Base-by-base conservation (phyloP, 2,329 filamentous ascomycete species). In the Claviceps maximensis region DNA sequence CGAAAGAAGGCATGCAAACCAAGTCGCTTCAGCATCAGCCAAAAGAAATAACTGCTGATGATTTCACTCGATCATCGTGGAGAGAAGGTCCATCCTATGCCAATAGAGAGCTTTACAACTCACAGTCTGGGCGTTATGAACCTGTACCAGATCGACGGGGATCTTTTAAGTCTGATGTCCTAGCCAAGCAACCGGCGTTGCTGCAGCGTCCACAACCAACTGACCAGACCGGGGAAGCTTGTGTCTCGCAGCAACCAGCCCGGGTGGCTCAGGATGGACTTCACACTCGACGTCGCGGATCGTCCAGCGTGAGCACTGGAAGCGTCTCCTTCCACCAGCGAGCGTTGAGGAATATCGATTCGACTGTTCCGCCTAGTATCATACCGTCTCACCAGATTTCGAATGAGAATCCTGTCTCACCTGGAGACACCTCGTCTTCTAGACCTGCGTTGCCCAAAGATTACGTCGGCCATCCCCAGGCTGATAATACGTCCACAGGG, bases 91-190 rank as follows among this genome's bases (percentile, higher is more conserved):
- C 76, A 38, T 64, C 73, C 0, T 74, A 78, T 53, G 74, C 77
- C 12, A 83, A 80, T 56, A 77, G 87, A 53, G 90, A 97, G 66
- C 74, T 97, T 0, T 97, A 83, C 71, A 96, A 97, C 65, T 95
- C 91, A n/a, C 86, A 94, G 53, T 95, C 89, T 52, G 91, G 91
- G 19, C 84, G 89, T 50, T 95, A 95, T 60, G 91, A 97, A 65
- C 89, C 90, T 17, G 91, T 90, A 3, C 74, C 79, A 51, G 89
- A 95, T 57, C 83, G 89, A 40, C 82, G 88, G 58, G 81, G 80
- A 19, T 82, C 85, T 31, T 72, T 79, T 58, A 80, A 86, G 50
- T 79, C 82, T 53, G 87, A 93, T 51, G 69, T 74, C 52, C 76
- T 79, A 56, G 76, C 80, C 53, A 81, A 86, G 49, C 84, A 91